A percentile compares a stretch with the other conserved stretches of the same genome.
phyloP scores from a whole-genome alignment of 2,329 filamentous ascomycete species.

The Ophioceras dolichostomum region DNA sequence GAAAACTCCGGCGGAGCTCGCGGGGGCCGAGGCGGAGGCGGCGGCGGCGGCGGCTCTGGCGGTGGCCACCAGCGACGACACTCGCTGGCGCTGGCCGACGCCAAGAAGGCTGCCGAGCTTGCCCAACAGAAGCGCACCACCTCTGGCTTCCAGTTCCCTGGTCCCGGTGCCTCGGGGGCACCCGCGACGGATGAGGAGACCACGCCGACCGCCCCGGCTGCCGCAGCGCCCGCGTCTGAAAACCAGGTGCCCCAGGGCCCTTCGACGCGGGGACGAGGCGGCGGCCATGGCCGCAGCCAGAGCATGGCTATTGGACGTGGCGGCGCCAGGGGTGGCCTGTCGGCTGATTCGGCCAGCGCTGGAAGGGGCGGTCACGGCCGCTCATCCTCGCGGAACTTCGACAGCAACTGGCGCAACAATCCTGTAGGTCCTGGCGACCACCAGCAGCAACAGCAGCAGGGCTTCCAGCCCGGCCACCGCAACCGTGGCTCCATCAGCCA shows the following conservation, averaged over 20 bases:
- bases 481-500: constrained; percentile 71
- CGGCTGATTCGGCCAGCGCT: constrained; percentile 39
- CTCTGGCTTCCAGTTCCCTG: constrained; percentile 88
- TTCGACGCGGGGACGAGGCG: constrained; percentile 39
- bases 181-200: constrained; percentile 41
- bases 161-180: constrained; percentile 52
- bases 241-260: constrained; percentile 25
- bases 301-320: constrained; percentile 71
- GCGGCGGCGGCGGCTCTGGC: constrained; percentile 51
- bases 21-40: constrained; percentile 35
- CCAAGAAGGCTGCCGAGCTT: constrained; percentile 92
- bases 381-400: constrained; percentile 83
- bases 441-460: constrained; percentile 41
- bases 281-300: constrained; percentile 67
- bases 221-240: constrained; percentile 21
- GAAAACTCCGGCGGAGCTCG: constrained; percentile 60
- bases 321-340: constrained; percentile 50
- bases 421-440: constrained; percentile 39
- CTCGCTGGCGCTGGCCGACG: constrained; percentile 86
- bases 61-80: constrained; percentile 87
- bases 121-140: constrained; percentile 95
- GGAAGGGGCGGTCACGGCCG: constrained; percentile 59
- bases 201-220: constrained; percentile 18
- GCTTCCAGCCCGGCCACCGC: constrained; percentile 89
- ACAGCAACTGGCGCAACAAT: constrained; percentile 94